Evolutionary conservation across 768 basidiomycete genomes (phyloP), one percentile per base, ranked within the genome.

Genomic region (Amanita rubescens): DNA sequence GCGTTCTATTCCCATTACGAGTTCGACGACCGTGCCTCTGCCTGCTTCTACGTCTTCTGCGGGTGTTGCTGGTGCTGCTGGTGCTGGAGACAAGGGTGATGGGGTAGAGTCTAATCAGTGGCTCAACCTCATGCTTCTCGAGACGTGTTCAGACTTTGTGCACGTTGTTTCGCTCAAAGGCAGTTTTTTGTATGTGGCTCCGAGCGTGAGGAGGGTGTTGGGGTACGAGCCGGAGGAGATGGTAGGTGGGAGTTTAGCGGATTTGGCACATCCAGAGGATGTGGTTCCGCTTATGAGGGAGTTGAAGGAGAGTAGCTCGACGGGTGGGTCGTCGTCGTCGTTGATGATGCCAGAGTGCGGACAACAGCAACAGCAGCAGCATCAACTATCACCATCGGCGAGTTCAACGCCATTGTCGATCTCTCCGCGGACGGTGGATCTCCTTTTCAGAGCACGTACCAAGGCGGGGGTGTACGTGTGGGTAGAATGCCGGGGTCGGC

Each of bases 91-190:
- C 35, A 53, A 53, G 43, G 52, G n/a, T 30, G 45, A 57, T 7
- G 58, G 57, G 25, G 49, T 47, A 3, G 67, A 76, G 12, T 69
- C 64, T 17, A 77, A 75, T 58, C 71, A 80, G 34, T 67, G 73
- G 1, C 65, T 87, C n/a, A 77, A 79, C 38, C 64, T 82, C 46
- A 64, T 87, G 15, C 70, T 90, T 41, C 78, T 90, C 51, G 78
- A 80, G 60, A 69, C 73, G 25, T 68, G 74, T 5, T 82, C 85
- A 2, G 95, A 97, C 65, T 90, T 95, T 64, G 72, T 96, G 20
- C 87, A 89, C 63, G 94, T 97, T 51, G 76, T 99, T 37, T 93
- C 90, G 2, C 81, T 96, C 60, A 94, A 97, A 64, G 95, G 95
- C 25, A 75, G 79, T 14, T 93, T 98, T 68, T 82, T 95, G 45